Conservation (phyloP, 2,329 filamentous ascomycete species). For the Rhynchosporium graminicola region DNA sequence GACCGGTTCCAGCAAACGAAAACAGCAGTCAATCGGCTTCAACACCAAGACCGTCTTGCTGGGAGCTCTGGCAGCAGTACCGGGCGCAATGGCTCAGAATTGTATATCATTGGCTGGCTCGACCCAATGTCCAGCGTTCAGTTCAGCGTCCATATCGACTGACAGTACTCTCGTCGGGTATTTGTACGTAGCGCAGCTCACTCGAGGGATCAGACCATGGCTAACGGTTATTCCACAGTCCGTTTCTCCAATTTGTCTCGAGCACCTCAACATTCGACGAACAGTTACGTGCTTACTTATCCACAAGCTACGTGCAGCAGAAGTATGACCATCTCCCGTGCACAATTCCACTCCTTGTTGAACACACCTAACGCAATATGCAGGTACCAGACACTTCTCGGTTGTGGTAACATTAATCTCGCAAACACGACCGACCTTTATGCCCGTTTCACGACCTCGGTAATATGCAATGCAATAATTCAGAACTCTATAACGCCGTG, state of each 20-base stretch:
- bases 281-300: constrained; percentile 71
- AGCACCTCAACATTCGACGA: constrained; percentile 75
- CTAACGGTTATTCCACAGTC: constrained; percentile 51
- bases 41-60: constrained; percentile 34
- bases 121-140: constrained; percentile 70
- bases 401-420: constrained; percentile 76
- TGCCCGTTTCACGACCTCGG: constrained; percentile 87
- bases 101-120: constrained; percentile 72
- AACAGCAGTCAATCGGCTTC: constrained; percentile 28
- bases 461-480: constrained; percentile 90
- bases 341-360: constrained; percentile 5
- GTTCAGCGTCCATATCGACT: constrained; percentile 70
- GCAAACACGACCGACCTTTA: constrained; percentile 81
- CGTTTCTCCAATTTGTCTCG: constrained; percentile 82
- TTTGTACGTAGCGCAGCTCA: constrained; percentile 57
- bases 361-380: constrained; percentile 34
- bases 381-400: constrained; percentile 81
- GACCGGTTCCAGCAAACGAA: constrained; percentile 26
- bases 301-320: constrained; percentile 70
- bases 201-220: constrained; percentile 13
- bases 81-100: constrained; percentile 37
- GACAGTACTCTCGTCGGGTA: constrained; percentile 56
- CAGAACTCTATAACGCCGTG: constrained; percentile 81
- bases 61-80: constrained; percentile 37
- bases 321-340: constrained; percentile 59